Evolutionary conservation across 371 early-diverging fungal genomes (phyloP).

Genomic region (Circinella minor): DNA sequence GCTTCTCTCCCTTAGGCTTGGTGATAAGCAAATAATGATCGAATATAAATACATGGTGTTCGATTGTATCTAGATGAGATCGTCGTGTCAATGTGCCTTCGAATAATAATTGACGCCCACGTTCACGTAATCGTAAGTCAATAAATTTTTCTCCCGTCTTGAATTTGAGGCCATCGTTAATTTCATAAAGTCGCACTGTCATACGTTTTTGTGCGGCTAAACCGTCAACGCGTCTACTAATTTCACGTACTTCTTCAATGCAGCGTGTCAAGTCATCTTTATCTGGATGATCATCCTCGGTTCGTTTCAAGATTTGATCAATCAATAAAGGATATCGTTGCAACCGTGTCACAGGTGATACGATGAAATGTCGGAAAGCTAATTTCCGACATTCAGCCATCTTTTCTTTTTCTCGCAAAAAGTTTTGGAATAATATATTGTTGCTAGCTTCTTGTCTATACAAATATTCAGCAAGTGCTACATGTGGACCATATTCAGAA

Average conservation of each 20-base stretch:
- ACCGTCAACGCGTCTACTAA: conserved; percentile 60
- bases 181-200: conserved; percentile 35
- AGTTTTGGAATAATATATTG: conserved; percentile 76
- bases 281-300: conserved; percentile 80
- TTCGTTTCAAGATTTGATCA: conserved; percentile 81
- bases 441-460: conserved; percentile 74
- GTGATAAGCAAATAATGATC: conserved; percentile 88
- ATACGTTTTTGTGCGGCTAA: conserved; percentile 32
- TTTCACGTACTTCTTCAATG: conserved; percentile 67
- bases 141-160: conserved; percentile 34
- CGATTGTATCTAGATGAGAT: conserved; percentile 67
- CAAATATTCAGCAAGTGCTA: conserved; percentile 79
- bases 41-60: conserved; percentile 81
- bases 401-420: conserved; percentile 69
- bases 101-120: conserved; percentile 73
- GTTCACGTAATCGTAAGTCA: conserved; percentile 71
- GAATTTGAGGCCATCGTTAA: conserved; percentile 47
- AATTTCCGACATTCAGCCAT: conserved; percentile 71
- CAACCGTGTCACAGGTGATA: conserved; percentile 82
- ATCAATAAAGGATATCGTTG: conserved; percentile 89
- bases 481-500: conserved; percentile 86
- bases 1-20: conserved; percentile 49
- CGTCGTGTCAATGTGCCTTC: conserved; percentile 80
- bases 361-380: conserved; percentile 59
- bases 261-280: conserved; percentile 59